These are phyloP conservation scores for Tylopilus intermedius DNA, from an alignment of 768 basidiomycete genomes.

Conservation along the genomic window DNA sequence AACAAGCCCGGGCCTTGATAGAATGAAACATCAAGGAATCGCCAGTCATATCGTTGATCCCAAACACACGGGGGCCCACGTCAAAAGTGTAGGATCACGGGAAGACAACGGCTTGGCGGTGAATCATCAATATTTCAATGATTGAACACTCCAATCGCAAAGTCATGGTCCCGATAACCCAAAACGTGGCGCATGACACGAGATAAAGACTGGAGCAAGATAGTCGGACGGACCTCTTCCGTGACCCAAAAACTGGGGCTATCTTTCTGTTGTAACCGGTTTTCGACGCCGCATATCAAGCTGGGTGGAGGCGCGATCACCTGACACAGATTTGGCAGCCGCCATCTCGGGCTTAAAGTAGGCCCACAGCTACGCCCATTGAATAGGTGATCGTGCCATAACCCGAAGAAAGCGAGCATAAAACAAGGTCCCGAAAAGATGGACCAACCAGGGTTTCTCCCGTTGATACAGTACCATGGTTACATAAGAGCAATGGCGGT, in stretches of 20 bases:
- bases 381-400: no score
- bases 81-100: background rate
- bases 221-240: slow-evolving; percentile 28
- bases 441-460: background rate
- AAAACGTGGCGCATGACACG: background rate
- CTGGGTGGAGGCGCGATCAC: background rate
- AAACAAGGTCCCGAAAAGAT: background rate
- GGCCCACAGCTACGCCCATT: background rate
- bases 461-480: background rate
- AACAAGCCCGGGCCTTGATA: background rate
- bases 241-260: background rate
- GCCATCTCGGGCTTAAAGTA: background rate
- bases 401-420: background rate
- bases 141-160: background rate
- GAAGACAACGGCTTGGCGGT: background rate
- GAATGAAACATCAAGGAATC: background rate
- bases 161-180: background rate
- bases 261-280: background rate
- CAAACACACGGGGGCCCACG: background rate
- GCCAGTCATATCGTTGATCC: background rate
- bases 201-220: background rate
- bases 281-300: background rate
- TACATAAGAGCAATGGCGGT: background rate
- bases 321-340: background rate
- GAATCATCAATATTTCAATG: background rate